Conservation (phyloP, 345 rosid genomes). For the Eucalyptus albens region DNA sequence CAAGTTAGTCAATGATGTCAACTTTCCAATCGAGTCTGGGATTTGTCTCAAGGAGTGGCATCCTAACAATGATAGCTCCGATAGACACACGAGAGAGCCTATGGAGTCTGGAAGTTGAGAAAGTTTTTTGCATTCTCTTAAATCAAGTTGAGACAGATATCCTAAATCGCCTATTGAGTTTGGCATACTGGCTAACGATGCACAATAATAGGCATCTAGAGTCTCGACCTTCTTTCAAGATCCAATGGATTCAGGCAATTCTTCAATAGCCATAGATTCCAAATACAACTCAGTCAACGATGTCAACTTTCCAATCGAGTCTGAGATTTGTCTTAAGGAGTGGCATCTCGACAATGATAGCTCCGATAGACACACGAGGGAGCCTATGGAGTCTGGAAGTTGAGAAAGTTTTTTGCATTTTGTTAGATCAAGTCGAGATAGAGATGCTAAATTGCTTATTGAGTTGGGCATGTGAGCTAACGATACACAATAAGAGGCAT, state of each 20-base stretch:
- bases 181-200: accelerated
- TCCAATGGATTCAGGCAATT: too few species aligned
- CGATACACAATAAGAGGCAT: too few species aligned
- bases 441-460: accelerated
- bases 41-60: too few species aligned
- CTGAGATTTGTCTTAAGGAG: too few species aligned
- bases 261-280: too few species aligned
- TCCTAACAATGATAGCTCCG: accelerated
- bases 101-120: too few species aligned
- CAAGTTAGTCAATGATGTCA: too few species aligned
- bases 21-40: accelerated
- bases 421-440: accelerated
- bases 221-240: accelerated
- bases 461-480: too few species aligned
- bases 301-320: too few species aligned
- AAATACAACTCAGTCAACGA: accelerated
- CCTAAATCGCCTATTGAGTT: accelerated
- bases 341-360: too few species aligned
- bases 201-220: accelerated
- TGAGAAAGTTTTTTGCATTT: accelerated
- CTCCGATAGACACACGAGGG: accelerated
- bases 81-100: accelerated
- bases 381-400: too few species aligned
- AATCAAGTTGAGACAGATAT: accelerated
- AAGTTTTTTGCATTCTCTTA: accelerated